Conservation (phyloP, 2,329 filamentous ascomycete species). For the Alternaria sp. region DNA sequence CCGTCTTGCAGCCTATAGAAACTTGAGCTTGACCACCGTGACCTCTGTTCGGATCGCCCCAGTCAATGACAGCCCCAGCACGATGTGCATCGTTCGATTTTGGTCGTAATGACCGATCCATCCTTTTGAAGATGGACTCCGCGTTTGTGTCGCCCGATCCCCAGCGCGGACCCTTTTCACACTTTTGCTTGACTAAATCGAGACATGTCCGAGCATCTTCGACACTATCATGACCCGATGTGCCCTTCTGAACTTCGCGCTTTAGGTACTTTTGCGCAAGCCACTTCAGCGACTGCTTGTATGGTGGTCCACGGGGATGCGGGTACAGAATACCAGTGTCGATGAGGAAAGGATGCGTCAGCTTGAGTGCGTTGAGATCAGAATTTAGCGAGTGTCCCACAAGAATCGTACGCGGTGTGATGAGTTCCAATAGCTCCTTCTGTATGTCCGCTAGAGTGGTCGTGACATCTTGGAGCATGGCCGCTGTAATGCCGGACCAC, state of each 20-base stretch:
- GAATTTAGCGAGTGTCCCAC: slow-evolving; percentile 84
- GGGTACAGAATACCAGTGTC: slow-evolving; percentile 92
- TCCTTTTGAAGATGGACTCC: slow-evolving; percentile 88
- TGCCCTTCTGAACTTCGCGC: slow-evolving; percentile 86
- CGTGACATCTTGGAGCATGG: slow-evolving; percentile 81
- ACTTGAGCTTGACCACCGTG: slow-evolving; percentile 65
- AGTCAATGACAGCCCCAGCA: slow-evolving; percentile 82
- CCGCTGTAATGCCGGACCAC: slow-evolving; percentile 87
- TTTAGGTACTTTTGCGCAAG: slow-evolving; percentile 84
- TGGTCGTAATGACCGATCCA: slow-evolving; percentile 65
- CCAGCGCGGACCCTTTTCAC: slow-evolving; percentile 89
- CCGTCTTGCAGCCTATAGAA: slow-evolving; percentile 64
- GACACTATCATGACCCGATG: slow-evolving; percentile 84
- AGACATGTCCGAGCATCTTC: slow-evolving; percentile 92
- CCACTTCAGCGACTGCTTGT: slow-evolving; percentile 91
- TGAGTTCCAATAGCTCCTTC: slow-evolving; percentile 72
- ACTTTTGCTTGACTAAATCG: slow-evolving; percentile 93
- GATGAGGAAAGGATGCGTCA: slow-evolving; percentile 91
- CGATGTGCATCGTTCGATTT: slow-evolving; percentile 46
- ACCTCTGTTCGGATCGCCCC: slow-evolving; percentile 77
- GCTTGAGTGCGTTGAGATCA: slow-evolving; percentile 81
- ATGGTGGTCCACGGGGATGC: slow-evolving; percentile 85
- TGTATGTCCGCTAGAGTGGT: slow-evolving; percentile 88
- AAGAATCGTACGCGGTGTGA: slow-evolving; percentile 77
- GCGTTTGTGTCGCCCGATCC: slow-evolving; percentile 78